Conservation (phyloP, 2,329 filamentous ascomycete species). For the Grosmannia clavigera region DNA sequence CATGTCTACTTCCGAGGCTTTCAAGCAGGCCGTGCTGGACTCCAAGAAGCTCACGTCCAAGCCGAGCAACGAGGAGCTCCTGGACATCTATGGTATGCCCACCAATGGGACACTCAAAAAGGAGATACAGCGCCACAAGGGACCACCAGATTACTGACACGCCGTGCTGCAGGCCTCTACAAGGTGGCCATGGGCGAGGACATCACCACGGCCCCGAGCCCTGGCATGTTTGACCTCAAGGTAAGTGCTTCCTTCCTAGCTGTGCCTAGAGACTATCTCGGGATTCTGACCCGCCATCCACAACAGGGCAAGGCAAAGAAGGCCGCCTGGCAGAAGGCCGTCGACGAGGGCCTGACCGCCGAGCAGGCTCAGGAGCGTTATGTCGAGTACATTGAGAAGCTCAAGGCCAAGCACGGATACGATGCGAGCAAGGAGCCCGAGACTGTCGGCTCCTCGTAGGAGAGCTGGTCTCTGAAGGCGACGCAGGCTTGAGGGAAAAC, state of each 20-base stretch:
- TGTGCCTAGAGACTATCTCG: neutral
- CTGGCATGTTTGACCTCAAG: constrained; percentile 61
- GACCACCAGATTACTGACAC: neutral
- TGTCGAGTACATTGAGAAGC: constrained; percentile 55
- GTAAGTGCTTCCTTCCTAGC: constrained; percentile 23
- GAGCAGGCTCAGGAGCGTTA: constrained; percentile 67
- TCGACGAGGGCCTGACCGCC: constrained; percentile 48
- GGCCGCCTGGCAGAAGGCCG: constrained; percentile 60
- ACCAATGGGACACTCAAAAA: neutral
- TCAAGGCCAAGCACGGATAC: constrained; percentile 60
- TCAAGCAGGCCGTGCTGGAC: constrained; percentile 46
- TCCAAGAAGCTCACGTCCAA: constrained; percentile 56
- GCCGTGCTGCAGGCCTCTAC: constrained; percentile 36
- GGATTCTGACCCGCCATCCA: neutral
- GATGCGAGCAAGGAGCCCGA: constrained; percentile 52
- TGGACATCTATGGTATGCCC: constrained; percentile 44
- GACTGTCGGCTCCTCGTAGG: constrained; percentile 27
- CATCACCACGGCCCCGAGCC: constrained; percentile 39
- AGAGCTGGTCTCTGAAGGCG: too few species aligned
- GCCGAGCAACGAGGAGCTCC: constrained; percentile 51
- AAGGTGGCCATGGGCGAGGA: constrained; percentile 47
- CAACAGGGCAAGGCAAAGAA: constrained; percentile 66
- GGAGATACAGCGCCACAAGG: too few species aligned
- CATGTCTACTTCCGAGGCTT: constrained; percentile 25
- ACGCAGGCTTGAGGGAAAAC: too few species aligned